Evolutionary conservation across 345 rosid genomes (phyloP).

Genomic region (Erodium maritimum): DNA sequence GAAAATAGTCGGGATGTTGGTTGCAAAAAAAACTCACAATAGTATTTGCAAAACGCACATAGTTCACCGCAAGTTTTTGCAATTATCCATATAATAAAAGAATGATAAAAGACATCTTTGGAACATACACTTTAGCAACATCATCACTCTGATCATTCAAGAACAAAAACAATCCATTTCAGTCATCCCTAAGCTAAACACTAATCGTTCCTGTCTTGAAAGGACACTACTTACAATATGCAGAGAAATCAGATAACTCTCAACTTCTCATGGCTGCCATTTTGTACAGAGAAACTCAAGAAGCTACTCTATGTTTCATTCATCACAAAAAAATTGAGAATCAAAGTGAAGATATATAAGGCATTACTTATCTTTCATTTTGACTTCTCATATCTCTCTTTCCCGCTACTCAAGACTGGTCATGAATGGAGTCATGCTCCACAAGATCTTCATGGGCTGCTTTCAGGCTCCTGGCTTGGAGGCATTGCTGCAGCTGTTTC

Average conservation of each 20-base stretch:
- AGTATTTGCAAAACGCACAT: too few relatives aligned
- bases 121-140: too few relatives aligned
- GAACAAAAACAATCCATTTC: background rate
- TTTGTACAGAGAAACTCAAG: background rate
- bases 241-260: background rate
- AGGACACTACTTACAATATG: background rate
- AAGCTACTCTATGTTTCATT: background rate
- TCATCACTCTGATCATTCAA: background rate
- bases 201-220: too few relatives aligned
- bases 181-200: too few relatives aligned
- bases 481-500: constrained; percentile 32
- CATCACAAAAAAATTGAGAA: background rate
- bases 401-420: background rate
- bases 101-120: too few relatives aligned
- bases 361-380: background rate
- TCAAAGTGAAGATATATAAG: background rate
- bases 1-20: too few relatives aligned
- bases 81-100: too few relatives aligned
- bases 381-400: background rate
- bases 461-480: constrained; percentile 40
- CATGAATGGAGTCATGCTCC: background rate
- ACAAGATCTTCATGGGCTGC: constrained; percentile 10
- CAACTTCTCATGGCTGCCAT: background rate
- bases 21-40: too few relatives aligned
- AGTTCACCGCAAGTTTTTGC: too few relatives aligned